Evolutionary conservation across 2,329 filamentous ascomycete genomes (phyloP).

Genomic region (Cadophora luteo-olivacea): DNA sequence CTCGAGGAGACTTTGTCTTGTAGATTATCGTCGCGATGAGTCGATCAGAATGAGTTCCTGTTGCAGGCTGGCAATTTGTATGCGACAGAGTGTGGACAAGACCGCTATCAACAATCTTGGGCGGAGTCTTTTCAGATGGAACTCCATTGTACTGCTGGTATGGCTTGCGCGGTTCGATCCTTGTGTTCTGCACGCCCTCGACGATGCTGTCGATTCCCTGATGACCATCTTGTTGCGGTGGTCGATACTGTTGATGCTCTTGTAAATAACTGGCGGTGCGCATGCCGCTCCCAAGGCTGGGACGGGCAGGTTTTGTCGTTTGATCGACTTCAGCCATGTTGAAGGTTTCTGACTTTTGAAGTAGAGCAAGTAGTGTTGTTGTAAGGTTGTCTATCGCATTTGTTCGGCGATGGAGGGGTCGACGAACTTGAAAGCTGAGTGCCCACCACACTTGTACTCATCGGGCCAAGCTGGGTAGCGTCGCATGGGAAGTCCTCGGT

Average conservation of each 20-base stretch:
- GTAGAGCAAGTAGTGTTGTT: neutral
- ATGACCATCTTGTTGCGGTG: slow-evolving; percentile 56
- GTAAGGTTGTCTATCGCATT: neutral
- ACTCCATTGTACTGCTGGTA: slow-evolving; percentile 64
- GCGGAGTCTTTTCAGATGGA: slow-evolving; percentile 63
- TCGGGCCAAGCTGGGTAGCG: neutral
- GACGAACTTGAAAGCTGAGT: no score
- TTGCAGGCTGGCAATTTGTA: slow-evolving; percentile 63
- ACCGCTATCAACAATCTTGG: slow-evolving; percentile 66
- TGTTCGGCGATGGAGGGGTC: slow-evolving; percentile 6
- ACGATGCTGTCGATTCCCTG: slow-evolving; percentile 71
- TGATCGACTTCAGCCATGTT: slow-evolving; percentile 33
- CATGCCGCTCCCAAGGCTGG: slow-evolving; percentile 48
- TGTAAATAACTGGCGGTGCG: slow-evolving; percentile 67
- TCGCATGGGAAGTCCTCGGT: no score
- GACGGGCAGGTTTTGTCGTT: slow-evolving; percentile 34
- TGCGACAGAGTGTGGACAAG: slow-evolving; percentile 68
- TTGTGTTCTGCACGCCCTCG: slow-evolving; percentile 56
- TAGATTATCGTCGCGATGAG: slow-evolving; percentile 71
- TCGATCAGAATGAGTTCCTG: slow-evolving; percentile 55
- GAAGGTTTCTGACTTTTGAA: neutral
- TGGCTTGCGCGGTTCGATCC: slow-evolving; percentile 50
- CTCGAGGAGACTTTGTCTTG: slow-evolving; percentile 51
- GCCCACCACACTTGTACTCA: neutral
- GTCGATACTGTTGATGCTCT: slow-evolving; percentile 69